phyloP scores from a whole-genome alignment of 2,329 filamentous ascomycete species.

The Phialophora chinensis region DNA sequence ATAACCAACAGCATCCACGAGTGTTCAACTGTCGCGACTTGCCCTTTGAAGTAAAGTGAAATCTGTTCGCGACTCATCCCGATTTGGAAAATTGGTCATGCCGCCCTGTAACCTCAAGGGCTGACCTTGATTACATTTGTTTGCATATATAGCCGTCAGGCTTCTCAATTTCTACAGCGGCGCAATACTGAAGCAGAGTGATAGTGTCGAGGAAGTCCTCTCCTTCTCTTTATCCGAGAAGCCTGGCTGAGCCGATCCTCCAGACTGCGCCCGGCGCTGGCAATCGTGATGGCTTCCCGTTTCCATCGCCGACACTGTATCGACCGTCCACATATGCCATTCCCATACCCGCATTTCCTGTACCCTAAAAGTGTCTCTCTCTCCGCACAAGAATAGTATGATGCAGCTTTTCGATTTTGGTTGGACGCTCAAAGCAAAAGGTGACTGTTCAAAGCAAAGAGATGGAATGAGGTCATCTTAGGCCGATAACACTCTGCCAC shows the following conservation, averaged over 20 bases:
- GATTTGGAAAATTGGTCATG: background rate
- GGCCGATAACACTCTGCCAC: constrained; percentile 77
- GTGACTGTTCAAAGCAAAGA: constrained; percentile 6
- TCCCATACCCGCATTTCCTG: background rate
- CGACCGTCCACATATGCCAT: background rate
- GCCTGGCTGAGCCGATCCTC: background rate
- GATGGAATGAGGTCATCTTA: constrained; percentile 61
- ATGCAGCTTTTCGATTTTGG: constrained; percentile 10
- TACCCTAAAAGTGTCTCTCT: background rate
- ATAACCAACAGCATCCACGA: background rate
- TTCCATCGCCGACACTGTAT: background rate
- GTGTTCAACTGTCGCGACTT: background rate
- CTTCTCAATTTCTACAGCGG: background rate
- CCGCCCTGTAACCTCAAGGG: background rate
- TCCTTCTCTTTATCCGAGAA: background rate
- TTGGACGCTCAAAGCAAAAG: constrained; percentile 12
- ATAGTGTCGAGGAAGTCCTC: background rate
- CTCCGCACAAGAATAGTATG: constrained; percentile 1
- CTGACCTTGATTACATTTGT: no score
- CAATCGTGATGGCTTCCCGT: background rate
- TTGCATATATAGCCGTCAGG: background rate
- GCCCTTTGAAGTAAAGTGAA: background rate
- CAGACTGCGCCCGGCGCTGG: background rate
- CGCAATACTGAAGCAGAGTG: background rate
- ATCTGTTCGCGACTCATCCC: background rate